Conservation (phyloP, 768 basidiomycete species). For the Dacryopinax spathularia region DNA sequence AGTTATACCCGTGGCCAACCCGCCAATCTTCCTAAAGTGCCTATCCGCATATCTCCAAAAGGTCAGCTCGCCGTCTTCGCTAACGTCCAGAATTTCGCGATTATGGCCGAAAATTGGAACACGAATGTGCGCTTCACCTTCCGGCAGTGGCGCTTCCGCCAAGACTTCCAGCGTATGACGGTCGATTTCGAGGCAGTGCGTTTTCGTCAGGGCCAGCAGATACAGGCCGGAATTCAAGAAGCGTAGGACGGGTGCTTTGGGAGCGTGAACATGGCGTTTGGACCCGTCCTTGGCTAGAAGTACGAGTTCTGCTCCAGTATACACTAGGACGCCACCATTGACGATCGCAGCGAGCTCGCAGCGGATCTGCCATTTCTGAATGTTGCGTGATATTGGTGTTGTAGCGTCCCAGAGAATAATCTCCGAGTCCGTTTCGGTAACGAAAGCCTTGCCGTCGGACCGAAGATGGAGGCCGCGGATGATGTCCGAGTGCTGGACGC, state of each 20-base stretch:
- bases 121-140: not conserved
- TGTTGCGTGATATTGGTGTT: not conserved
- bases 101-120: conserved; percentile 19
- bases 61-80: conserved; percentile 59
- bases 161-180: not conserved
- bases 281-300: not conserved
- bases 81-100: conserved; percentile 68
- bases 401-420: not conserved
- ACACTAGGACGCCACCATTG: not conserved
- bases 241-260: not conserved
- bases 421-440: not conserved
- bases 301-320: not conserved
- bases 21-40: conserved; percentile 11
- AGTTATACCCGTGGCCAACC: conserved; percentile 49
- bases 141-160: not conserved
- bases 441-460: not conserved
- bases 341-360: not conserved
- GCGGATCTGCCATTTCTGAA: not conserved
- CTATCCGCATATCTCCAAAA: conserved; percentile 44
- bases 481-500: not conserved
- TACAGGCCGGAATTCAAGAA: not conserved
- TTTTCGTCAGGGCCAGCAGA: not conserved
- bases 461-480: conserved; percentile 1
- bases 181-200: not conserved
- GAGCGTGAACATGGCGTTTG: not conserved